These are phyloP conservation scores for Kewa caespitosa DNA, from an alignment of 179 eudicot species.

Conservation along the genomic window DNA sequence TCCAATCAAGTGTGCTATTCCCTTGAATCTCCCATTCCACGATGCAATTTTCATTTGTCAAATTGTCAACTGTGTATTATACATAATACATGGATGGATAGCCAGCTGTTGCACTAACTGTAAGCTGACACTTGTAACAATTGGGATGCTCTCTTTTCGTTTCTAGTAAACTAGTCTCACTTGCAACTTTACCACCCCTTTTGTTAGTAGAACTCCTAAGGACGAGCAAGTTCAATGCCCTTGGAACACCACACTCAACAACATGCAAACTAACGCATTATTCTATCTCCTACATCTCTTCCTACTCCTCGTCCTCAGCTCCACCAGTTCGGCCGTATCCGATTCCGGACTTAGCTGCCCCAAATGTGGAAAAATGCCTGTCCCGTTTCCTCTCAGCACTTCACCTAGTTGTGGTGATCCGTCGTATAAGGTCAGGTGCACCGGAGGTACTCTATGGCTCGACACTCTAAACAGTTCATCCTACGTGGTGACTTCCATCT, in stretches of 20 bases:
- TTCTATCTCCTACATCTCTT: background rate
- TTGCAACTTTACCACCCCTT: background rate
- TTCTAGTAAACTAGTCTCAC: no score
- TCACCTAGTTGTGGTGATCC: slow-evolving; percentile 43
- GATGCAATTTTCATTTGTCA: no score
- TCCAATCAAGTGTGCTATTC: no score
- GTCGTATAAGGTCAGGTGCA: slow-evolving; percentile 45
- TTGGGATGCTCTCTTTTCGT: no score
- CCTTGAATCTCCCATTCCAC: no score
- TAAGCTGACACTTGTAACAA: no score
- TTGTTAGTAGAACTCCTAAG: no score
- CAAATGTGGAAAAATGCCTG: slow-evolving; percentile 39
- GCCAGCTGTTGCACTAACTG: no score
- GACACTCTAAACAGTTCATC: slow-evolving; percentile 48
- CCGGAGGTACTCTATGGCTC: slow-evolving; percentile 37
- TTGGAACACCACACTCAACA: background rate
- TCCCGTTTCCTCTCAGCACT: slow-evolving; percentile 66
- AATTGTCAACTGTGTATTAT: no score
- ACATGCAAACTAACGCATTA: background rate
- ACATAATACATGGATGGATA: no score
- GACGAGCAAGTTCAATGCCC: background rate
- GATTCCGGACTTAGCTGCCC: slow-evolving; percentile 32
- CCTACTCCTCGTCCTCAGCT: background rate
- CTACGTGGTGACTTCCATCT: slow-evolving; percentile 32
- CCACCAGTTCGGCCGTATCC: background rate